Evolutionary conservation across 257 asterid genomes (phyloP).

Genomic region (Ehretia macrophylla): DNA sequence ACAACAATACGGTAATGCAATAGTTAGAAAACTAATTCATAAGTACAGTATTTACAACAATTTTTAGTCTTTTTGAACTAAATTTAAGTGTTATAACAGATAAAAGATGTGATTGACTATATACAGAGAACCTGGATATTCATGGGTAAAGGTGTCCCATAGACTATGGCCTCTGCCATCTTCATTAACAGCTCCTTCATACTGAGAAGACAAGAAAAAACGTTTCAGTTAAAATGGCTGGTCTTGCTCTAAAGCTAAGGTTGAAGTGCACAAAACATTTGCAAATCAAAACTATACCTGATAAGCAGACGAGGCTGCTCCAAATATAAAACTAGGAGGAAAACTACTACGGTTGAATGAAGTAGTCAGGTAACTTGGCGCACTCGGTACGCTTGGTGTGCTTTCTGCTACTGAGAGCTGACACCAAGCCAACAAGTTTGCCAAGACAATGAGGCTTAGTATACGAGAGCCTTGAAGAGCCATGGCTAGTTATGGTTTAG

Average conservation of each 20-base stretch:
- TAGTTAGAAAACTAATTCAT: too few relatives aligned
- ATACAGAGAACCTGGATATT: constrained; percentile 12
- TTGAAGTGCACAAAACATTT: too few relatives aligned
- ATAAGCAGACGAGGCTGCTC: constrained; percentile 23
- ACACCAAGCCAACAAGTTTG: background rate
- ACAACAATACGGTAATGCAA: too few relatives aligned
- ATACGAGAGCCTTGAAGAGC: background rate
- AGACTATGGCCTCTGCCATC: constrained; percentile 23
- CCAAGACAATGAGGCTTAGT: background rate
- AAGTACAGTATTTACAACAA: too few relatives aligned
- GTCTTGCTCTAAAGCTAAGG: too few relatives aligned
- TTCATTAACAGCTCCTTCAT: constrained; percentile 20
- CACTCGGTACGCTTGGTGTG: too few relatives aligned
- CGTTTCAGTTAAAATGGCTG: background rate
- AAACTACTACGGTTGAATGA: constrained; percentile 13
- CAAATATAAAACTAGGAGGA: constrained; percentile 17
- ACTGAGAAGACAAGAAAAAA: constrained; percentile 3
- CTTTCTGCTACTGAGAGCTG: constrained; percentile 2
- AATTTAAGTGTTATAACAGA: too few relatives aligned
- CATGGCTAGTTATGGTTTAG: background rate
- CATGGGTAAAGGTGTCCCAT: constrained; percentile 21
- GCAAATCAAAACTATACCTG: constrained; percentile 12
- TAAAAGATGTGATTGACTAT: background rate
- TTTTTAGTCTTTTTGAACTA: too few relatives aligned
- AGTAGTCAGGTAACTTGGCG: background rate